These are phyloP conservation scores for Cercophora newfieldiana DNA, from an alignment of 495 filamentous ascomycete genomes.

Conservation along the genomic window DNA sequence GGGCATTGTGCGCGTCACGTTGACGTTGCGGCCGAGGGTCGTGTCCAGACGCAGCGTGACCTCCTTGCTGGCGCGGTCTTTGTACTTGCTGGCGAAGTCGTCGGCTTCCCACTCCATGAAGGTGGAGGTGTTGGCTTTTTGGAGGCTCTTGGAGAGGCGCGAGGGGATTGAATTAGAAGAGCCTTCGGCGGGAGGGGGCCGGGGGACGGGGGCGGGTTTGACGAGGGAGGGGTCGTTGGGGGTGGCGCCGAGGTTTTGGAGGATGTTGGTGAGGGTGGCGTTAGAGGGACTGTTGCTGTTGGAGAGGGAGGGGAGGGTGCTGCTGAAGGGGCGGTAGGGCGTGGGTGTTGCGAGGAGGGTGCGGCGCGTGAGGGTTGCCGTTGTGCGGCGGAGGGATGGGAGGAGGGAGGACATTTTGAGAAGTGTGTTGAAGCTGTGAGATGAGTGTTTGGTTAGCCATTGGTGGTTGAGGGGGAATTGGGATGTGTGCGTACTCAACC, in stretches of 20 bases:
- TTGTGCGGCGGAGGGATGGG: slow-evolving; percentile 28
- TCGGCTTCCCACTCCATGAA: slow-evolving; percentile 15
- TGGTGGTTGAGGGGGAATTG: neutral
- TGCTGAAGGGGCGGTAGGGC: slow-evolving; percentile 13
- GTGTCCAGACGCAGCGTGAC: slow-evolving; percentile 48
- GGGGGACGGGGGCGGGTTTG: too few species aligned
- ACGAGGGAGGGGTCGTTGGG: neutral
- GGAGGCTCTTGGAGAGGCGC: too few species aligned
- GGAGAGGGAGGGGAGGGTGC: slow-evolving; percentile 4
- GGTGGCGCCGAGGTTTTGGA: neutral
- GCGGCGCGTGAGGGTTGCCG: slow-evolving; percentile 22
- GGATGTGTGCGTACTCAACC: slow-evolving; percentile 1
- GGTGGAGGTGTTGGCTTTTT: neutral
- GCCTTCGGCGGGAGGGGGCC: too few species aligned
- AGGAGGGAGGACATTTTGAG: slow-evolving; percentile 31
- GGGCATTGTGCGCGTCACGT: slow-evolving; percentile 51
- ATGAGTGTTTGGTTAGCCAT: neutral
- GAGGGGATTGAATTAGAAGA: too few species aligned
- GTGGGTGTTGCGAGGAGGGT: slow-evolving; percentile 15
- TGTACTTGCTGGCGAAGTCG: slow-evolving; percentile 20
- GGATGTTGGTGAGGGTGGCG: neutral
- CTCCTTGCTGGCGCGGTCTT: slow-evolving; percentile 6
- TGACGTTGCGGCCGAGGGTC: slow-evolving; percentile 59
- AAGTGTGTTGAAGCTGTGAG: slow-evolving; percentile 11
- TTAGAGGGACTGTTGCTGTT: slow-evolving; percentile 13